Base-by-base conservation (phyloP, 2,329 filamentous ascomycete species). In the Colletotrichum sojae region DNA sequence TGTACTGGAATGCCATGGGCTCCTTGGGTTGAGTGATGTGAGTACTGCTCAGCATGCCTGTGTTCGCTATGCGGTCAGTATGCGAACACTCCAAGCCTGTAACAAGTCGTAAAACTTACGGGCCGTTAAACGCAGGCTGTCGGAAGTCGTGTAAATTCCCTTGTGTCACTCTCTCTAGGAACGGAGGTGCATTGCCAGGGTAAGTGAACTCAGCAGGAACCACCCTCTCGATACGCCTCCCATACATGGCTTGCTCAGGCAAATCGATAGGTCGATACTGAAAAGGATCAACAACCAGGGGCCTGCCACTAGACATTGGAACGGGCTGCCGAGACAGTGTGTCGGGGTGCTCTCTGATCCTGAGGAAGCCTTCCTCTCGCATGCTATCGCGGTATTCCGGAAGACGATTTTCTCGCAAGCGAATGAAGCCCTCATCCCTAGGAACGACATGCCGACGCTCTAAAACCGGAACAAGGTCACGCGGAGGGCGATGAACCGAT, bases 21-120 rank as follows among this genome's bases (percentile, higher is more conserved):
- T 52, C 51, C 67, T 16, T 75, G 71, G 6, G 58, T 51, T 18
- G 72, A 72, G 60, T 70, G 59, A 67, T 63, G 73, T 76, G 54
- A 20, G 43, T 55, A 25, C 18, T 39, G 67, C 16, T 60, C 40
- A 6, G 22, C 16, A 20, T 27, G 51, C 54, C 64, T 65, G n/a
- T n/a, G 18, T 16, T 12, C 3, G 27, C 18, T 6, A 5, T 3
- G 18, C 16, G 27, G 45, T 61, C 49, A 61, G 61, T 27, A 15
- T n/a, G 22, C n/a, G 16, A 31, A n/a, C 22, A 13, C 45, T 18
- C 4, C 9, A 6, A 39, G 16, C 9, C 10, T 20, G 6, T 12
- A 10, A 22, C 36, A 36, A 13, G 5, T 40, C 6, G 9, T 36
- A 10, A 36, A 45, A 69, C 67, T 69, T 67, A 69, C 67, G 45